phyloP scores from a whole-genome alignment of 2,329 filamentous ascomycete species.

The Trichoderma simmonsii region DNA sequence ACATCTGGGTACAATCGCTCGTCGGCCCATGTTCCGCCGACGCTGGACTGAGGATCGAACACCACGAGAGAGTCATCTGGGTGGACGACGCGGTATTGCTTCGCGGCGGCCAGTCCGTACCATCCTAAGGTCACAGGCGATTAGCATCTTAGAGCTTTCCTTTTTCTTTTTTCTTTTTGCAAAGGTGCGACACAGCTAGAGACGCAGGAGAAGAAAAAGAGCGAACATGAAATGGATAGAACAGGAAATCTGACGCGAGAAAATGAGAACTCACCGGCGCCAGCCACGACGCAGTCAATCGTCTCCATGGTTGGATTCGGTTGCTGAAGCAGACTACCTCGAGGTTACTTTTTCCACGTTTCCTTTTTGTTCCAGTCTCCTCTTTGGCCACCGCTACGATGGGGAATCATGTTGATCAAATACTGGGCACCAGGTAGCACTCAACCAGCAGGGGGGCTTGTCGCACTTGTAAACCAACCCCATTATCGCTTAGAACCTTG shows the following conservation, averaged over 20 bases:
- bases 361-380: not conserved
- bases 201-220: not conserved
- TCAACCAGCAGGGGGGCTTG: not conserved
- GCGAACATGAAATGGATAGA: not conserved
- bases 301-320: constrained; percentile 36
- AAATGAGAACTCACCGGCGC: constrained; percentile 46
- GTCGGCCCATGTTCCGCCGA: constrained; percentile 69
- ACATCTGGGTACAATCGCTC: constrained; percentile 66
- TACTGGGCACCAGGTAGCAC: not conserved
- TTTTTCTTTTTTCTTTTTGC: not conserved
- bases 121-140: constrained; percentile 23
- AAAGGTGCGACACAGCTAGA: not conserved
- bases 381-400: not conserved
- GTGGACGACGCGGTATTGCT: constrained; percentile 58
- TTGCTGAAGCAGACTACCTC: not conserved
- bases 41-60: constrained; percentile 53
- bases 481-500: not conserved
- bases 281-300: constrained; percentile 47
- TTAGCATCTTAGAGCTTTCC: not conserved
- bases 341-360: not conserved
- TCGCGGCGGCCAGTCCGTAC: constrained; percentile 59
- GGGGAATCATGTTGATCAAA: constrained; percentile 11
- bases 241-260: not conserved
- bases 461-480: not conserved
- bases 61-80: constrained; percentile 55